phyloP scores from a whole-genome alignment of 345 rosid species.

The Aquilaria yunnanensis region DNA sequence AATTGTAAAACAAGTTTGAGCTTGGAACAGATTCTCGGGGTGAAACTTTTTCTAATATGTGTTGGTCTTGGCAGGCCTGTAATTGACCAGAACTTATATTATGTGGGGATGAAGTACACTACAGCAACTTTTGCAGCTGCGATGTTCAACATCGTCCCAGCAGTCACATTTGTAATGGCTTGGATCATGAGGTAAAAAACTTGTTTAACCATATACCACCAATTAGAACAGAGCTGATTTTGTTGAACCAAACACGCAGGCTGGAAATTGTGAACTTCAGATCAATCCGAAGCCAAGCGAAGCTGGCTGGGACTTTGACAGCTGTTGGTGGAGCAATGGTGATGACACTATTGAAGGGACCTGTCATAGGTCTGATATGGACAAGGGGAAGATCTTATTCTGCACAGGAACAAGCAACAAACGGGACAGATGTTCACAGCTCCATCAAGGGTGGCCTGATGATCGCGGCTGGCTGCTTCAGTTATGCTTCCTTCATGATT shows the following conservation, averaged over 20 bases:
- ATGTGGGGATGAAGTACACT: constrained; percentile 62
- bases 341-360: constrained; percentile 50
- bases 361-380: constrained; percentile 10
- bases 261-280: constrained; percentile 35
- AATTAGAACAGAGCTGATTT: too few relatives aligned
- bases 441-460: constrained; percentile 60
- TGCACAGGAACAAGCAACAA: constrained; percentile 24
- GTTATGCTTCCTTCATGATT: constrained; percentile 75
- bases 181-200: constrained; percentile 35
- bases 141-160: constrained; percentile 69
- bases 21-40: neutral
- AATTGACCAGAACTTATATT: constrained; percentile 69
- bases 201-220: too few relatives aligned
- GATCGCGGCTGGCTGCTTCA: constrained; percentile 57
- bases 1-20: neutral
- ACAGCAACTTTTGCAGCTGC: constrained; percentile 81
- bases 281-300: constrained; percentile 30
- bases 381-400: neutral
- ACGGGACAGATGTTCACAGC: constrained; percentile 36
- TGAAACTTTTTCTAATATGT: too few relatives aligned
- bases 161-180: constrained; percentile 67
- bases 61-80: constrained; percentile 41
- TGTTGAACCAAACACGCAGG: constrained; percentile 13
- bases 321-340: constrained; percentile 48
- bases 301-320: constrained; percentile 31